A percentile compares a stretch with the other conserved stretches of the same genome.
Conservation (phyloP, 169 alveolate species). For the Babesia bigemina region DNA sequence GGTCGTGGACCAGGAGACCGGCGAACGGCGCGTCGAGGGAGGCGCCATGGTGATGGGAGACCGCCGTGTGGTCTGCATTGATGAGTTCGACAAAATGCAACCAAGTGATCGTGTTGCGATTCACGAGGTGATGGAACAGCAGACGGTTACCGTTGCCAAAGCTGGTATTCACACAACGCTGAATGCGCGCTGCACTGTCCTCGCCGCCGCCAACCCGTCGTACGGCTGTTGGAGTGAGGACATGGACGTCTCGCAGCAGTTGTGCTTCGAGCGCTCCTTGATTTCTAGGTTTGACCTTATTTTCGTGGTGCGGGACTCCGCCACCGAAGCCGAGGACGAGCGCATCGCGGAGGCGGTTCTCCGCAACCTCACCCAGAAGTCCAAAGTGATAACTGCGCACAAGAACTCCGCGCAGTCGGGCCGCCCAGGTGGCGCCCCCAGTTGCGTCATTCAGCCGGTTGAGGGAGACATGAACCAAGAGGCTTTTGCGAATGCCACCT, state of each 20-base stretch:
- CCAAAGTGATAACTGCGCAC: constrained; percentile 64
- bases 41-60: constrained; percentile 99
- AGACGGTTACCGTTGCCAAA: constrained; percentile 97
- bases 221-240: constrained; percentile 95
- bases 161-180: constrained; percentile 98
- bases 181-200: constrained; percentile 96
- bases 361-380: constrained; percentile 77
- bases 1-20: constrained; percentile 90
- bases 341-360: constrained; percentile 77
- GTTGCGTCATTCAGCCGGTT: constrained; percentile 76
- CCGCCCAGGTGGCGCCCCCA: constrained; percentile 49
- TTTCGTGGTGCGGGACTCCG: constrained; percentile 72
- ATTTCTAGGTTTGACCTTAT: constrained; percentile 86
- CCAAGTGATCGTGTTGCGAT: constrained; percentile 98
- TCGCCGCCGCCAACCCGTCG: constrained; percentile 99
- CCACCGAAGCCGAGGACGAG: constrained; percentile 78
- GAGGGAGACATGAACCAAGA: constrained; percentile 74
- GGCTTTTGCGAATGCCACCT: constrained; percentile 38
- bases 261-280: constrained; percentile 96
- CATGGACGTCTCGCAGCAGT: constrained; percentile 88
- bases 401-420: constrained; percentile 48
- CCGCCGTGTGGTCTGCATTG: constrained; percentile 96
- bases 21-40: constrained; percentile 96
- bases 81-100: constrained; percentile 99
- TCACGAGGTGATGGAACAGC: constrained; percentile 99